Evolutionary conservation across 257 asterid genomes (phyloP), one percentile per base, ranked within the genome.

Genomic region (Agastache rugosa): DNA sequence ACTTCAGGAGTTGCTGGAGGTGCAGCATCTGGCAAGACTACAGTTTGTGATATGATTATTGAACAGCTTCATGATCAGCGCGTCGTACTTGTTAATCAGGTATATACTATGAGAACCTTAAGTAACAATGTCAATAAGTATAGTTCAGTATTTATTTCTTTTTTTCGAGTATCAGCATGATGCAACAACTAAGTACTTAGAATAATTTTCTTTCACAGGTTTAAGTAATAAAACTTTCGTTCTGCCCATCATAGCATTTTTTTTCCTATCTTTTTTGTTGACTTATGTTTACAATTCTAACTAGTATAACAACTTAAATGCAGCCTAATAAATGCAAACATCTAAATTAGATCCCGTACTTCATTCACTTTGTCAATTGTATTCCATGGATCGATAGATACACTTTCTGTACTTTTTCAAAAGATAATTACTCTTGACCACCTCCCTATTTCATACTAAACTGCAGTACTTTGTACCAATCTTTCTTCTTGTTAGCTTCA

Each of bases 11-110:
- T 92, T 78, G 94, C 97, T 42, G 98, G 98, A 85, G 98, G 98
- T 67, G 97, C 98, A 27, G 97, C 98, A 69, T 89, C 98, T 71
- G 97, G 98, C 74, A 92, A 92, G 81, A 90, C 96, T 31, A 85
- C 97, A 25, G 98, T 92, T 73, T 92, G 98, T 84, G 97, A 90
- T 84, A 81, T 92, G 92, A 92, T 92, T 67, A 90, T 92, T 11
- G 97, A 90, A 81, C 98, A 90, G 82, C 97, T 90, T 75, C 92
- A 48, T 29, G 98, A 92, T 90, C 98, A 92, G 83, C 97, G 98
- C 45, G 98, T 92, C 72, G 96, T 90, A 64, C 92, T 92, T 51
- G 96, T 90, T 74, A 92, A 90, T 79, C 97, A 90, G 98, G 98
- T 90, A 78, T 73, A 2, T 23, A 56, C 17, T 72, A 1, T 27